Base-by-base conservation (phyloP, 2,329 filamentous ascomycete genomes). In the Exophiala calicioides region DNA sequence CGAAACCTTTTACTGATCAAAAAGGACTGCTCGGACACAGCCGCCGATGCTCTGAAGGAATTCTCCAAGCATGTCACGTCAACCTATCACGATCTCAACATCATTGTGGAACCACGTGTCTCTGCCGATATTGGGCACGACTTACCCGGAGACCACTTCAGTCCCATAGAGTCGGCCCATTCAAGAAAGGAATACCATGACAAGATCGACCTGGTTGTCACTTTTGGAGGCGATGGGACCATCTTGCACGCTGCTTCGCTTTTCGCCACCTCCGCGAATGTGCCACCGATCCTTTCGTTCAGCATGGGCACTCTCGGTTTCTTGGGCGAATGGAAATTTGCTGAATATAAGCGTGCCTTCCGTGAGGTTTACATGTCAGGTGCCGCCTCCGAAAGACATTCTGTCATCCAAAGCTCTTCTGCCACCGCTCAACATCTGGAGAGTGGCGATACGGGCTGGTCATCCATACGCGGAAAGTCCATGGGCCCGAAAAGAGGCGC, bases 301-400 rank as follows among this genome's bases (percentile, higher is more conserved):
- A 95, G 90, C 64, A 96, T 98, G 88, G 93, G 93, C 4, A 94
- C 91, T 0, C 73, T 98, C 1, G 93, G 93, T 0, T 98, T 98
- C 58, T 72, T 98, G 5, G 90, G 91, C 12, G 91, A 97, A 68
- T 98, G 91, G 90, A 94, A 93, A 60, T 97, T 97, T 64, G 76
- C 77, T 5, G 90, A 97, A 60, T 88, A 94, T 71, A 95, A 95
- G 69, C 80, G 88, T 37, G 93, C 93, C 0, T 95, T 94, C 72
- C 77, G 89, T 37, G 88, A 96, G 64, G 88, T 93, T 42, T 96
- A 94, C 70, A 94, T 95, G 86, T 85, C 81, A 30, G 84, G 83
- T 3, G 78, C 82, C 18, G 67, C 69, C 18, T 71, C 69, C 21
- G 71, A 75, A 9, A 69, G 74, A 8, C 69, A 67, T 4, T 49